Evolutionary conservation across 495 filamentous ascomycete species (phyloP), one percentile per base, ranked within the genome.

Genomic region (Xylaria telfairii): DNA sequence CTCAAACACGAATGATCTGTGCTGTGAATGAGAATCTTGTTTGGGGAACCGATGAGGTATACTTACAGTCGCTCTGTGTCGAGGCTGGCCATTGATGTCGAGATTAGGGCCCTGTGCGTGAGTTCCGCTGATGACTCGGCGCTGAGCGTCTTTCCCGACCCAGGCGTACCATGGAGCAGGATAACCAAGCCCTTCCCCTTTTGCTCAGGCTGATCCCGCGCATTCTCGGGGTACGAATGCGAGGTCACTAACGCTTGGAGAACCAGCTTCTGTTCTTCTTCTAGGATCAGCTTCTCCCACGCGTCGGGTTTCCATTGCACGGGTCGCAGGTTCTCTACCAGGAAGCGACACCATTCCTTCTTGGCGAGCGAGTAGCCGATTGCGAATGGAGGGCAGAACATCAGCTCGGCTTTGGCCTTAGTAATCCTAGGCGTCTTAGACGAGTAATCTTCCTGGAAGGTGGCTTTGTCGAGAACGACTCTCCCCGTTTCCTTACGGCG

Each of bases 291-390:
- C 5, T 87, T 89, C 63, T 90, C 87, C 75, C 93, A 95, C 4
- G 92, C 92, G 26, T 86, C 84, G 42, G 89, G 87, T 73, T 95
- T 92, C 91, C 91, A 96, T 44, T 88, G 81, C 70, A 95, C 94
- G 3, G 93, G 90, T 39, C 85, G 86, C 73, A 95, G 85, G 34
- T 89, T 87, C 1, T 90, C 91, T 63, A 96, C 86, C 30, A 87
- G 88, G 73, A 95, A 94, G 74, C 93, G 91, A 4, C 94, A 85
- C 92, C 92, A 96, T 0, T 91, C 80, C 80, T 95, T 95, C 76
- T 94, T 92, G 39, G 82, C 86, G 73, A 94, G 93, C 2, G 92
- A 88, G 75, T 93, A 95, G n/a, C 93, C 93, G 19, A 93, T 84
- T 0, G 92, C 89, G 8, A 94, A 82, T 19, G 81, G 76, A 13